These are phyloP conservation scores for Petunia secreta DNA, from an alignment of 257 asterid species.

Conservation along the genomic window DNA sequence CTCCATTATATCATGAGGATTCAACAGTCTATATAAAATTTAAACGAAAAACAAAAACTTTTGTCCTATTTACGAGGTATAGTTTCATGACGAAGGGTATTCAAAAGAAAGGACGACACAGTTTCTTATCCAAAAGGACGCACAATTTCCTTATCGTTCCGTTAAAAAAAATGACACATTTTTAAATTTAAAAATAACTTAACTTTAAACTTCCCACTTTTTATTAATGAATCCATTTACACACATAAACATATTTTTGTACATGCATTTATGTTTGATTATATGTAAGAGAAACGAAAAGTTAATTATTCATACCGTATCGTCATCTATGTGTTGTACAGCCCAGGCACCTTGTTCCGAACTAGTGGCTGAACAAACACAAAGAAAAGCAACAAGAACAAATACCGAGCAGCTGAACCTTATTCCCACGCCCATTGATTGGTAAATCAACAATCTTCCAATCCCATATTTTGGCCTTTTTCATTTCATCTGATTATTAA, in stretches of 20 bases:
- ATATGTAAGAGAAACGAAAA: neutral
- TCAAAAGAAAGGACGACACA: no score
- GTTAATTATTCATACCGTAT: slow-evolving; percentile 19
- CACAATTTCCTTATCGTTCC: no score
- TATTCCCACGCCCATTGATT: slow-evolving; percentile 26
- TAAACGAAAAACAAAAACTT: neutral
- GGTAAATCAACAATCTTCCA: slow-evolving; percentile 4
- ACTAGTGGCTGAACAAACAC: slow-evolving; percentile 16
- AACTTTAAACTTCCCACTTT: neutral
- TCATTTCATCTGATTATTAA: slow-evolving; percentile 21
- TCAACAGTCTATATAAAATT: neutral
- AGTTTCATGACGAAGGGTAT: neutral
- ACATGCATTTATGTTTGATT: neutral
- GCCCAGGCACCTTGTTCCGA: neutral
- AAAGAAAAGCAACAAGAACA: slow-evolving; percentile 13
- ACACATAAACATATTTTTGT: neutral
- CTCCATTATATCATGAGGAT: neutral
- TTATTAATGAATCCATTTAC: neutral
- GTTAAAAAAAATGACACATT: no score
- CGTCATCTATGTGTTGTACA: slow-evolving; percentile 10
- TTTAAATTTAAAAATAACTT: no score
- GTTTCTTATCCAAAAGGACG: no score
- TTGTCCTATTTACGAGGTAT: neutral
- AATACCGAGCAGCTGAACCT: slow-evolving; percentile 23
- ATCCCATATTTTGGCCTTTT: slow-evolving; percentile 16